Conservation (phyloP, 1,139 yeast genomes). For the Geotrichum phurueaensis region DNA sequence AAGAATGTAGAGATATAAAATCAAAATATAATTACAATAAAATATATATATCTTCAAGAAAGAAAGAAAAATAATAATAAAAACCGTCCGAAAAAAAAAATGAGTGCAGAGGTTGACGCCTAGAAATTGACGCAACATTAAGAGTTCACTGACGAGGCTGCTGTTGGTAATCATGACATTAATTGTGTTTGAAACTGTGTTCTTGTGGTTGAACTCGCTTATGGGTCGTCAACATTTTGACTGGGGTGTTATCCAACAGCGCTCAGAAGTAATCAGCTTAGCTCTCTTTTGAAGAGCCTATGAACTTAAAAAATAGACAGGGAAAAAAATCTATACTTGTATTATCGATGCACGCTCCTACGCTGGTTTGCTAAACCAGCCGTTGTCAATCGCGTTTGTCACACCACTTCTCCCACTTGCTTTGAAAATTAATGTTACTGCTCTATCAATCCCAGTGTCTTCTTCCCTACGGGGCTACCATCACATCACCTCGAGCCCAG, state of each 20-base stretch:
- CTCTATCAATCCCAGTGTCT: not conserved
- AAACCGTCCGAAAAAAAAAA: no score
- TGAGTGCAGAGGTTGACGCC: no score
- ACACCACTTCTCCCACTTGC: not conserved
- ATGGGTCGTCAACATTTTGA: no score
- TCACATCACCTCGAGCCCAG: no score
- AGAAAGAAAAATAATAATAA: no score
- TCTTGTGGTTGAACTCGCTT: no score
- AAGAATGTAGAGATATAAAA: not conserved
- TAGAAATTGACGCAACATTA: not conserved
- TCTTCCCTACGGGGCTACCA: not conserved
- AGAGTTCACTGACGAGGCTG: no score
- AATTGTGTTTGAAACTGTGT: no score
- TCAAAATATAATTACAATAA: not conserved
- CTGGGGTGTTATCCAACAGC: no score
- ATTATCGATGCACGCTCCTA: not conserved
- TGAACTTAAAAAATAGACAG: not conserved
- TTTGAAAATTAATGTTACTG: not conserved
- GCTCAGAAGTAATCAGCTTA: no score
- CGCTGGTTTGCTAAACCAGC: not conserved
- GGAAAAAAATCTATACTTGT: not conserved
- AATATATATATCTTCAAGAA: no score
- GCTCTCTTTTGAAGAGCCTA: not conserved
- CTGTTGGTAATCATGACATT: no score
- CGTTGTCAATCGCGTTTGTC: not conserved